These are phyloP conservation scores for Spathaspora girioi DNA, from an alignment of 805 yeast genomes.

Conservation along the genomic window DNA sequence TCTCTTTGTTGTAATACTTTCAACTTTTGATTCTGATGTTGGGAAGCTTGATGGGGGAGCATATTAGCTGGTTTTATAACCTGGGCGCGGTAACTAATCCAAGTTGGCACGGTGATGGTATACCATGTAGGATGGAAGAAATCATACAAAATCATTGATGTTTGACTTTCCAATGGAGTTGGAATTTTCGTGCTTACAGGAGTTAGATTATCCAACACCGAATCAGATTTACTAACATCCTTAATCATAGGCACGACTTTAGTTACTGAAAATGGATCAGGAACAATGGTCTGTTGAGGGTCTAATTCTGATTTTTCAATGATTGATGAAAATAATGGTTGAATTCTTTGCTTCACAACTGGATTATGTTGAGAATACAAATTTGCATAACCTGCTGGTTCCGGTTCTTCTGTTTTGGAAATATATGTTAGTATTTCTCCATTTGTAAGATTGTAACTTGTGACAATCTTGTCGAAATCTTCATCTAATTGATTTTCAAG, in stretches of 20 bases:
- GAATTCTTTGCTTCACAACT: slow-evolving; percentile 49
- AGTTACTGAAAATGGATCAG: slow-evolving; percentile 63
- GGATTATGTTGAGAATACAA: slow-evolving; percentile 26
- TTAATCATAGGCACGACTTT: slow-evolving; percentile 55
- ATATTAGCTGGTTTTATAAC: slow-evolving; percentile 18
- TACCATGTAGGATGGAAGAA: slow-evolving; percentile 46
- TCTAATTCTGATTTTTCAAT: slow-evolving; percentile 71
- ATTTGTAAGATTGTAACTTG: slow-evolving; percentile 46
- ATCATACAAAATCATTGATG: slow-evolving; percentile 35
- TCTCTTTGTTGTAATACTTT: slow-evolving; percentile 8
- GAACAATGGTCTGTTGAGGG: slow-evolving; percentile 63
- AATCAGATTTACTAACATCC: slow-evolving; percentile 16
- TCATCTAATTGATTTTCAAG: slow-evolving; percentile 44
- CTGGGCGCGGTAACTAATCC: slow-evolving; percentile 33
- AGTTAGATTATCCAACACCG: slow-evolving; percentile 28
- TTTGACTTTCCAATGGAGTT: slow-evolving; percentile 24
- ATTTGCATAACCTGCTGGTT: slow-evolving; percentile 23
- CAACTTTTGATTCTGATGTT: slow-evolving; percentile 6
- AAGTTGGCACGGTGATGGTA: slow-evolving; percentile 38
- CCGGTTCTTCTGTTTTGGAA: slow-evolving; percentile 30
- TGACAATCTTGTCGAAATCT: slow-evolving; percentile 61
- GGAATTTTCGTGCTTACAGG: slow-evolving; percentile 31
- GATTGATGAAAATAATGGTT: slow-evolving; percentile 77
- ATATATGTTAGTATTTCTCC: slow-evolving; percentile 54
- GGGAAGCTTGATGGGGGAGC: slow-evolving; percentile 3